Conservation (phyloP, 129 eudicot genomes). For the Silybum marianum region DNA sequence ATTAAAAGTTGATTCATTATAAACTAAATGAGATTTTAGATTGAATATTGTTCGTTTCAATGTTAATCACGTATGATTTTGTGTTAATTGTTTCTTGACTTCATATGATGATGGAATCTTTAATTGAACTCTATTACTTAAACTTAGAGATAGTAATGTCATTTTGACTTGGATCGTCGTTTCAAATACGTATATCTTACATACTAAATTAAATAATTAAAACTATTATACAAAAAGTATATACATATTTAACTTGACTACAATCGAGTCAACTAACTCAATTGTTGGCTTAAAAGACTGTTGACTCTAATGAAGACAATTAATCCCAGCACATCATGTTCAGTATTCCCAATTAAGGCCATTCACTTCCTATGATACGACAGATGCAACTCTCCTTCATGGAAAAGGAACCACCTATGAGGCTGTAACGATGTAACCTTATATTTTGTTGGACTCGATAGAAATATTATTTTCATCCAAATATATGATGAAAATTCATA, state of each 20-base stretch:
- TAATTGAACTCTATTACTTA: too few species aligned
- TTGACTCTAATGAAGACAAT: neutral
- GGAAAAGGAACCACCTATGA: too few species aligned
- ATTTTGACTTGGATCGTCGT: neutral
- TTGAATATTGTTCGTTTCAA: neutral
- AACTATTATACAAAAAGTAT: too few species aligned
- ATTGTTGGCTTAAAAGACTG: neutral
- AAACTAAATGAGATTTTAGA: neutral
- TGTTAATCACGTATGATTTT: neutral
- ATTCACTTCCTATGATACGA: neutral
- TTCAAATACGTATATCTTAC: neutral
- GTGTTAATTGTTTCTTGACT: neutral
- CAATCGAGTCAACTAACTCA: neutral
- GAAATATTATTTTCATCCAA: neutral
- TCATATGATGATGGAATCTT: neutral
- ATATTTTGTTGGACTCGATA: neutral
- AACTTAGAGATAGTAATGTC: neutral
- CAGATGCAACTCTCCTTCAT: neutral
- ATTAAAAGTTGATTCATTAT: neutral
- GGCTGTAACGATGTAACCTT: neutral
- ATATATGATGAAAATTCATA: neutral
- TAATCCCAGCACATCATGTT: too few species aligned
- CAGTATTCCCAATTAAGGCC: neutral
- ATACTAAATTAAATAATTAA: neutral
- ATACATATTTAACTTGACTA: neutral